Evolutionary conservation across 202 grass and related monocot species (phyloP).

Genomic region (Panicum hallii): DNA sequence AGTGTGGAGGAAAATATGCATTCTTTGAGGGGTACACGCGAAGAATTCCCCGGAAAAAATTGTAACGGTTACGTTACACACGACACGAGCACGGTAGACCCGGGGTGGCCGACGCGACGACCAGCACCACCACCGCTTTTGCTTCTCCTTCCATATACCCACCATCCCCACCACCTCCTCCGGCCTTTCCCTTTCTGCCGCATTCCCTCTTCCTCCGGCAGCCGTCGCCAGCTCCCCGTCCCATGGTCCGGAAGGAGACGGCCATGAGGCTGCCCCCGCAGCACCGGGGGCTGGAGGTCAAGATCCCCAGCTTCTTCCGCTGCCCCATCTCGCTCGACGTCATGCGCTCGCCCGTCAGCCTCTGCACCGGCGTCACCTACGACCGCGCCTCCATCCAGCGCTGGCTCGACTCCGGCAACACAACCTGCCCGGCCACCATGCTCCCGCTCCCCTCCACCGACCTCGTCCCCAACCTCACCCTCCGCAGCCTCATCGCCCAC

Average conservation of each 20-base stretch:
- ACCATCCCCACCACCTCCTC: slow-evolving; percentile 12
- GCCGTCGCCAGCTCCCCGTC: neutral
- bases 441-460: slow-evolving; percentile 79
- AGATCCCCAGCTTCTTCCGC: slow-evolving; percentile 90
- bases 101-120: slow-evolving; percentile 20
- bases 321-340: slow-evolving; percentile 97
- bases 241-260: slow-evolving; percentile 69
- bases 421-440: slow-evolving; percentile 95
- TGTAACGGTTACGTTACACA: slow-evolving; percentile 32
- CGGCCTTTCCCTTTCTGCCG: slow-evolving; percentile 46
- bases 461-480: slow-evolving; percentile 90
- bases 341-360: slow-evolving; percentile 96
- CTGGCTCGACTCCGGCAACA: slow-evolving; percentile 90
- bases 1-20: neutral
- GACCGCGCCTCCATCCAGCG: slow-evolving; percentile 88
- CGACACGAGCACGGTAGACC: slow-evolving; percentile 15
- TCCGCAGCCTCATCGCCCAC: slow-evolving; percentile 84
- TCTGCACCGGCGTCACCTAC: slow-evolving; percentile 96
- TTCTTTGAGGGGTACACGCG: neutral
- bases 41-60: neutral
- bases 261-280: slow-evolving; percentile 44
- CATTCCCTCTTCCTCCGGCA: slow-evolving; percentile 26
- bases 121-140: slow-evolving; percentile 19
- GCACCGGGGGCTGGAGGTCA: slow-evolving; percentile 68
- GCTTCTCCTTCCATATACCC: slow-evolving; percentile 29